A percentile compares a stretch with the other conserved stretches of the same genome.
Conservation (phyloP, 495 filamentous ascomycete genomes). For the Clohesyomyces aquaticus region DNA sequence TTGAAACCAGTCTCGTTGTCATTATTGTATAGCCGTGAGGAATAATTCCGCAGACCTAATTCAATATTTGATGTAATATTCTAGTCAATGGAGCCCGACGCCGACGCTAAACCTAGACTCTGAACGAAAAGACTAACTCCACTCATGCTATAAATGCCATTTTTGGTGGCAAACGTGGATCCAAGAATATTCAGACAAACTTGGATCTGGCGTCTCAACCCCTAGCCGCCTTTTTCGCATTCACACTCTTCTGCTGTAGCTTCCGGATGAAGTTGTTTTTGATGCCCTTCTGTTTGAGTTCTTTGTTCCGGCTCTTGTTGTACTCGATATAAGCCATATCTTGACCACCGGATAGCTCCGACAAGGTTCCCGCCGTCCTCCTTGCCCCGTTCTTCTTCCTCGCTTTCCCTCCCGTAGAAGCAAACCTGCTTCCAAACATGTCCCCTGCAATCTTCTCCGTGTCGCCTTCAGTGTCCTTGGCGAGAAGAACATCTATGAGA, state of each 20-base stretch:
- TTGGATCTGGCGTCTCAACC: slow-evolving; percentile 16
- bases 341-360: slow-evolving; percentile 83
- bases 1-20: too few relatives aligned
- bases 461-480: slow-evolving; percentile 79
- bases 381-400: slow-evolving; percentile 62
- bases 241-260: slow-evolving; percentile 72
- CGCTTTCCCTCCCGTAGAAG: slow-evolving; percentile 45
- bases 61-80: too few relatives aligned
- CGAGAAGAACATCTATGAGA: slow-evolving; percentile 86
- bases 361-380: slow-evolving; percentile 81
- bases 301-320: slow-evolving; percentile 74
- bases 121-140: too few relatives aligned
- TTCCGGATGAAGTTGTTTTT: slow-evolving; percentile 78
- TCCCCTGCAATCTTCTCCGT: slow-evolving; percentile 81
- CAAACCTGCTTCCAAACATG: slow-evolving; percentile 68
- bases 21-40: too few relatives aligned
- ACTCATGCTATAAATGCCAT: too few relatives aligned
- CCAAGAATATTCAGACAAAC: too few relatives aligned
- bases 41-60: too few relatives aligned
- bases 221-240: slow-evolving; percentile 54
- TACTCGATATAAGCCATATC: slow-evolving; percentile 97
- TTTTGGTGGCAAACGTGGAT: too few relatives aligned
- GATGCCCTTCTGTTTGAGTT: slow-evolving; percentile 72
- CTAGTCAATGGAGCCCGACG: too few relatives aligned
- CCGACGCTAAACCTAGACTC: too few relatives aligned